These are phyloP conservation scores for Coemansia sp. DNA, from an alignment of 192 early-diverging fungal genomes.

Conservation along the genomic window DNA sequence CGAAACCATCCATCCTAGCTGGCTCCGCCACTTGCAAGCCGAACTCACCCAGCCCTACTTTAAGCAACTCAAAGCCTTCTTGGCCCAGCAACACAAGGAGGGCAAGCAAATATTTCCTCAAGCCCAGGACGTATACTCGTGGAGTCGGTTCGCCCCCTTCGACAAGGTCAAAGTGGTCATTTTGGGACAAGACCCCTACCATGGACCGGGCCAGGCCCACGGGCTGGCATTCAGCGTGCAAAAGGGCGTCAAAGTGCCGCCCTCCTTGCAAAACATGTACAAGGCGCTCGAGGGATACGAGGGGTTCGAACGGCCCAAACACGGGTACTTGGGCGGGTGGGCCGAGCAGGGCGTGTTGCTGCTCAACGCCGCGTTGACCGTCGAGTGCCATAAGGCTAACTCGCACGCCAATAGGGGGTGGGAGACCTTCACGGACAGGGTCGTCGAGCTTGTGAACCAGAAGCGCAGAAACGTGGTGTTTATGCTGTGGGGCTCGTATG, in stretches of 20 bases:
- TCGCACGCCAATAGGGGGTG: slow-evolving; percentile 83
- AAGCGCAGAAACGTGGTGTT: slow-evolving; percentile 72
- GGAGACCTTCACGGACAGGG: slow-evolving; percentile 83
- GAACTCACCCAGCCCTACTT: slow-evolving; percentile 63
- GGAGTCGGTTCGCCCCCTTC: slow-evolving; percentile 73
- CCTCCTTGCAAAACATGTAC: slow-evolving; percentile 91
- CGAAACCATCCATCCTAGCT: slow-evolving; percentile 70
- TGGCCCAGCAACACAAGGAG: slow-evolving; percentile 56
- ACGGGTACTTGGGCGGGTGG: slow-evolving; percentile 82
- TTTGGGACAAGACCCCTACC: slow-evolving; percentile 85
- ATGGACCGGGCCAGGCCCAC: slow-evolving; percentile 77
- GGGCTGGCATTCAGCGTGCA: slow-evolving; percentile 90
- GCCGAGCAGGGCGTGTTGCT: slow-evolving; percentile 83
- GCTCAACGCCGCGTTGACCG: slow-evolving; percentile 86
- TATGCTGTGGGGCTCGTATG: slow-evolving; percentile 89
- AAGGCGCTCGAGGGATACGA: slow-evolving; percentile 76
- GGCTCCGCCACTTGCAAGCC: slow-evolving; percentile 58
- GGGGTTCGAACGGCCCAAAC: slow-evolving; percentile 63
- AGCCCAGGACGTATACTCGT: slow-evolving; percentile 73
- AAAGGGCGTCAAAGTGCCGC: slow-evolving; percentile 72
- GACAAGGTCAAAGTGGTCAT: slow-evolving; percentile 80
- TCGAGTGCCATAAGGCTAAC: slow-evolving; percentile 72
- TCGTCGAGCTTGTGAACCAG: slow-evolving; percentile 70
- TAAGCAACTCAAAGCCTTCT: slow-evolving; percentile 65
- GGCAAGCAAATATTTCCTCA: slow-evolving; percentile 71